These are phyloP conservation scores for Cryptococcus sp. DNA, from an alignment of 1,284 basidiomycete genomes.

Conservation along the genomic window DNA sequence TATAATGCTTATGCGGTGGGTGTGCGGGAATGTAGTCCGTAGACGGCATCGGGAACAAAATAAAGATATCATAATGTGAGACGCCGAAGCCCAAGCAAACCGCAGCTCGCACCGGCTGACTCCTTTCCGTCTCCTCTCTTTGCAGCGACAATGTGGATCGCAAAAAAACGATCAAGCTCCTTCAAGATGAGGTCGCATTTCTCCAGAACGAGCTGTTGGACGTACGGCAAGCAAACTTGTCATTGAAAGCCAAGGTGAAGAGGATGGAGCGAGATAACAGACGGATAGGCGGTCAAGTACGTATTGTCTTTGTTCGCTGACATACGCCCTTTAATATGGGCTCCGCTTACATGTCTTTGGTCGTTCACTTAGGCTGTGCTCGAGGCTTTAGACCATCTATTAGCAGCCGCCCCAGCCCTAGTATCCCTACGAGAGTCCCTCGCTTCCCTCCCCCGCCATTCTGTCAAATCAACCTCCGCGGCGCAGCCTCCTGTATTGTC, in stretches of 20 bases:
- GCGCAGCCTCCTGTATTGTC: not conserved
- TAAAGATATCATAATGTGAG: constrained; percentile 40
- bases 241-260: constrained; percentile 19
- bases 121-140: not conserved
- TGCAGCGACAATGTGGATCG: constrained; percentile 32
- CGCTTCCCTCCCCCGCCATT: not conserved
- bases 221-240: constrained; percentile 25
- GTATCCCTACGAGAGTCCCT: constrained; percentile 20
- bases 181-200: constrained; percentile 28
- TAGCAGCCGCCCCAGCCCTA: constrained; percentile 27
- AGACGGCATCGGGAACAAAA: constrained; percentile 39
- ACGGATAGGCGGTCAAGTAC: constrained; percentile 14
- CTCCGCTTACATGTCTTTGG: not conserved
- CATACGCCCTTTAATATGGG: constrained; percentile 13
- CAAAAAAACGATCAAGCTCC: constrained; percentile 23
- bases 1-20: too few species aligned
- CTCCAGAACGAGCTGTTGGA: constrained; percentile 29
- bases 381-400: constrained; percentile 27
- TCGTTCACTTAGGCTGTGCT: constrained; percentile 12
- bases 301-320: constrained; percentile 21
- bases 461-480: not conserved
- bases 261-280: constrained; percentile 19
- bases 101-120: not conserved
- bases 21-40: constrained; percentile 22
- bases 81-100: not conserved